Conservation (phyloP, 2,329 filamentous ascomycete species). For the Aspergillus aculeatinus region DNA sequence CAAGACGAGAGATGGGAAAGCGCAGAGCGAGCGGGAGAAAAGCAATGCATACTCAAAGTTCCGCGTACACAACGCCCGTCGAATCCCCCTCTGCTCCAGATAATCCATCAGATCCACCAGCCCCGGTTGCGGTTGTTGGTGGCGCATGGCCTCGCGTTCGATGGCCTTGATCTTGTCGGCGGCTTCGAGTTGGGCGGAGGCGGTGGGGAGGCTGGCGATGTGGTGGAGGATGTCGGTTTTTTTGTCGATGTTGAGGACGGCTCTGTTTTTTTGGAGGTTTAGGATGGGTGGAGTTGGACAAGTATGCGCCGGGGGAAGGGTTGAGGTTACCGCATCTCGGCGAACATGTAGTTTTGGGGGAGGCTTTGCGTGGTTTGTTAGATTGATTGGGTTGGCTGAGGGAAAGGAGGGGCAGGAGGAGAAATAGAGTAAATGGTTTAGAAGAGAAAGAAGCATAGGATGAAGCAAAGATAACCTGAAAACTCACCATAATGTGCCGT, state of each 20-base stretch:
- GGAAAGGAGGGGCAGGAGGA: background rate
- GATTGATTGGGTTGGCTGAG: background rate
- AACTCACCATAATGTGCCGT: conserved; percentile 81
- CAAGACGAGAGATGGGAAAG: too few species aligned
- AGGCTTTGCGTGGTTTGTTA: conserved; percentile 52
- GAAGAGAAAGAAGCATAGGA: background rate
- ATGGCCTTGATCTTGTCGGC: conserved; percentile 74
- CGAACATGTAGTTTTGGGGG: conserved; percentile 95
- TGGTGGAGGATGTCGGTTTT: conserved; percentile 83
- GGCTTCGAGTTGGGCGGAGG: conserved; percentile 60
- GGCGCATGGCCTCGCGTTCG: conserved; percentile 75
- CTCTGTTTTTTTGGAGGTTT: conserved; percentile 24
- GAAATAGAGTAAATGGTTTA: background rate
- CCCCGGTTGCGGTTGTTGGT: conserved; percentile 79
- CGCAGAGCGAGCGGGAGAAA: too few species aligned
- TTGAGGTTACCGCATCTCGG: conserved; percentile 66
- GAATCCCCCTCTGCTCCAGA: conserved; percentile 65
- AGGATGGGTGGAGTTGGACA: background rate
- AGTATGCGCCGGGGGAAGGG: background rate
- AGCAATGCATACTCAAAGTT: conserved; percentile 67
- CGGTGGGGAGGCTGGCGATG: conserved; percentile 69
- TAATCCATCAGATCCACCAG: conserved; percentile 77
- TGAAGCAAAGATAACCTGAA: conserved; percentile 31
- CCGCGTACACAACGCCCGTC: conserved; percentile 85
- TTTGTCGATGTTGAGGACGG: conserved; percentile 69